phyloP scores from a whole-genome alignment of 768 basidiomycete species.

The Tricholoma furcatifolium region DNA sequence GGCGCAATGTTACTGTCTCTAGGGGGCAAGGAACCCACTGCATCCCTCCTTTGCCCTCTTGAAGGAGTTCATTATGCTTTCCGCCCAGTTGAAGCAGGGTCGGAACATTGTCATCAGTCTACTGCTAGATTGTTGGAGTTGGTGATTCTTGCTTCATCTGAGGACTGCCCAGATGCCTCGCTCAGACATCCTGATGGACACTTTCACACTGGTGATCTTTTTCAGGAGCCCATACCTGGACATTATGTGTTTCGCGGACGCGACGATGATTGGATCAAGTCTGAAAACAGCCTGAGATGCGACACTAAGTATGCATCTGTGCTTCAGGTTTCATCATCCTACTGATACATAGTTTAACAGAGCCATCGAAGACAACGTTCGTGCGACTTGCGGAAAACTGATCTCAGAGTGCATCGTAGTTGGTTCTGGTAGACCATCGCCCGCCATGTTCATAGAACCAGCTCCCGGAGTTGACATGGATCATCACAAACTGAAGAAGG shows the following conservation, averaged over 20 bases:
- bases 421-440: conserved; percentile 72
- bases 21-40: conserved; percentile 49
- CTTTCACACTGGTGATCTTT: conserved; percentile 83
- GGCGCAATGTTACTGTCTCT: conserved; percentile 68
- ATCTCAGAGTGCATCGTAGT: conserved; percentile 77
- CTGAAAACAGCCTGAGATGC: conserved; percentile 73
- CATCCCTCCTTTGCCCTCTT: conserved; percentile 52
- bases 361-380: conserved; percentile 76
- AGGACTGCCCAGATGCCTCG: conserved; percentile 64
- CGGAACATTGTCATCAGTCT: conserved; percentile 49
- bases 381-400: conserved; percentile 58
- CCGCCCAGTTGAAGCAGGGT: conserved; percentile 45
- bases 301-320: conserved; percentile 55
- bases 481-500: conserved; percentile 57
- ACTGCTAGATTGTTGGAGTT: conserved; percentile 62
- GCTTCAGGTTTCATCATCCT: background rate
- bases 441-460: conserved; percentile 73
- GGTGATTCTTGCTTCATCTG: conserved; percentile 65
- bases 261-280: conserved; percentile 86
- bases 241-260: conserved; percentile 67
- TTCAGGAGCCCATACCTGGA: conserved; percentile 59
- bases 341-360: conserved; percentile 27
- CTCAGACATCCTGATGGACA: conserved; percentile 63
- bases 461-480: conserved; percentile 48
- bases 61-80: conserved; percentile 64